A percentile compares a stretch with the other conserved stretches of the same genome.
Evolutionary conservation across 495 filamentous ascomycete genomes (phyloP).

Genomic region (Tuber microsphaerosporum): DNA sequence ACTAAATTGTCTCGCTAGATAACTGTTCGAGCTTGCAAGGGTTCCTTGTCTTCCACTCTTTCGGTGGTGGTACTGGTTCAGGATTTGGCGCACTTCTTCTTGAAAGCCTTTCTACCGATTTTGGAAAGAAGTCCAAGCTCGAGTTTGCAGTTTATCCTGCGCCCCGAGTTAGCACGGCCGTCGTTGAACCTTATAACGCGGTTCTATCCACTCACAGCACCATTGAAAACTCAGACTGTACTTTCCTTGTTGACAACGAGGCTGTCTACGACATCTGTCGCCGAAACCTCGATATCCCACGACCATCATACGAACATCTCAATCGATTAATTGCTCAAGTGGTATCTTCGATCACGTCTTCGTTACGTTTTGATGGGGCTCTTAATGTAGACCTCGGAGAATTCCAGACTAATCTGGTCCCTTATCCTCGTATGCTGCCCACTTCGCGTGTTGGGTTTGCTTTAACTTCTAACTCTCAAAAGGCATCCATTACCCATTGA

Average conservation of each 20-base stretch:
- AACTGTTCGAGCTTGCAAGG: conserved; percentile 96
- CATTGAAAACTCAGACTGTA: conserved; percentile 98
- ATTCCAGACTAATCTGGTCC: conserved; percentile 99
- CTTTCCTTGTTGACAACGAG: conserved; percentile 99
- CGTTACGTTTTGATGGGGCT: conserved; percentile 95
- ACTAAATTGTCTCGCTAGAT: conserved; percentile 47
- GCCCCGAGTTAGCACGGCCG: conserved; percentile 89
- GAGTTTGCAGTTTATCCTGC: conserved; percentile 99
- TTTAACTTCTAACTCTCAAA: neutral
- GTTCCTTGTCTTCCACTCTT: conserved; percentile 99
- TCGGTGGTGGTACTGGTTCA: conserved; percentile 96
- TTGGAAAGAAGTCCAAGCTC: conserved; percentile 99
- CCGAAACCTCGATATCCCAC: conserved; percentile 90
- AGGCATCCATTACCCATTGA: conserved; percentile 90
- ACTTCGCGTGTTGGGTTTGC: neutral
- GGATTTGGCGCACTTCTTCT: conserved; percentile 96
- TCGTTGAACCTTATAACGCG: conserved; percentile 99
- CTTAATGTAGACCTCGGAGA: conserved; percentile 99
- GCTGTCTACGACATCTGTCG: conserved; percentile 99
- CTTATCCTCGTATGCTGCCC: conserved; percentile 66
- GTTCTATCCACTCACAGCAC: conserved; percentile 98
- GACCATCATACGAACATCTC: conserved; percentile 94
- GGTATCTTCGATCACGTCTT: conserved; percentile 96
- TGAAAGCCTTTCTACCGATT: conserved; percentile 96
- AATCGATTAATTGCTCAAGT: conserved; percentile 99